Conservation (phyloP, 208 protist genomes). For the Trypanosoma scelopori region DNA sequence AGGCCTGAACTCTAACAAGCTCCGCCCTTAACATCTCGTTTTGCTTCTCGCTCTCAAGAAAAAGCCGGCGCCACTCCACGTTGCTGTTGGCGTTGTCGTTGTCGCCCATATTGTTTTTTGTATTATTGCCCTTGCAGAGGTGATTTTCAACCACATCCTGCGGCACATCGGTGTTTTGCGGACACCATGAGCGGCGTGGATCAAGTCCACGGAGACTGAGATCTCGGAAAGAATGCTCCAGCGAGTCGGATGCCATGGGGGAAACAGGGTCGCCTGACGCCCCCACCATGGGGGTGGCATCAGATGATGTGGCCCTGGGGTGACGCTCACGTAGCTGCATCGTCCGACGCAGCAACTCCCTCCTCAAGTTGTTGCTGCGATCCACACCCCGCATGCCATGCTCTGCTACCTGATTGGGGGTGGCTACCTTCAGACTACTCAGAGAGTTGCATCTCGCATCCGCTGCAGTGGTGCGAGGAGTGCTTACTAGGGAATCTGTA, state of each 20-base stretch:
- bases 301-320: background rate
- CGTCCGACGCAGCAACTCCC: background rate
- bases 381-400: background rate
- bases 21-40: conserved; percentile 30
- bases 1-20: conserved; percentile 12
- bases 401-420: background rate
- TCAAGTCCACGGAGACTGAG: background rate
- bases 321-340: background rate
- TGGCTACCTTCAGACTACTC: background rate
- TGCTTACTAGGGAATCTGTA: conserved; percentile 8
- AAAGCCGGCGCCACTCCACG: conserved; percentile 30
- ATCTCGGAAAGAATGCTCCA: background rate
- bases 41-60: conserved; percentile 25
- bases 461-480: conserved; percentile 17
- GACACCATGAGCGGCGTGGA: background rate
- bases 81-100: background rate
- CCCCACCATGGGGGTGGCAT: too few relatives aligned
- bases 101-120: background rate
- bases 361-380: background rate
- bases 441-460: background rate
- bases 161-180: background rate
- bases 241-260: background rate
- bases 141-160: background rate
- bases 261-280: background rate
- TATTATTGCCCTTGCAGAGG: background rate